Percentiles rank a stretch among this genome's conserved stretches.
phyloP scores from a whole-genome alignment of 1,139 yeast genomes.

The Hemisphaericaspora subhashii region DNA sequence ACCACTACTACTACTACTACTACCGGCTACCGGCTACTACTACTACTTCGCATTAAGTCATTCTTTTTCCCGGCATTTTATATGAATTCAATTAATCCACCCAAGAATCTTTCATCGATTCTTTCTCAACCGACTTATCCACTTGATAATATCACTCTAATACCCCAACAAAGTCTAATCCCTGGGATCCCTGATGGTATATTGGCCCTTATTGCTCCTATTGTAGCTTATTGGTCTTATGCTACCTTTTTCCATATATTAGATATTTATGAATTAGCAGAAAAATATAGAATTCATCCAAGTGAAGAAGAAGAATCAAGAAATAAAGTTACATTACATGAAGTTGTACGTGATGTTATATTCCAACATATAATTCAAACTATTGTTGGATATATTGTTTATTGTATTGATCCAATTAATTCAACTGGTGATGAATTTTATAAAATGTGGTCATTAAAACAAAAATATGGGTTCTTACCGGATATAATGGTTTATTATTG shows the following conservation, averaged over 20 bases:
- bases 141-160: conserved; percentile 8
- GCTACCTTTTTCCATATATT: conserved; percentile 72
- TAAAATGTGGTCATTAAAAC: conserved; percentile 66
- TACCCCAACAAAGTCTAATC: conserved; percentile 12
- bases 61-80: neutral
- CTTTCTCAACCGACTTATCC: conserved; percentile 14
- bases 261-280: conserved; percentile 74
- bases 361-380: conserved; percentile 85
- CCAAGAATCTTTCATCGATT: conserved; percentile 14
- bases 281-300: conserved; percentile 85
- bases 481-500: conserved; percentile 42
- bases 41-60: too few relatives aligned
- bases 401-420: conserved; percentile 59
- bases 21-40: too few relatives aligned
- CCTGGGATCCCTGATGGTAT: conserved; percentile 70
- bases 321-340: conserved; percentile 68
- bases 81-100: conserved; percentile 13
- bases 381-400: conserved; percentile 57
- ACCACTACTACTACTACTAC: too few relatives aligned
- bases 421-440: conserved; percentile 72
- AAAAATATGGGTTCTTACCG: conserved; percentile 41
- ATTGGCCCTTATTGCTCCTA: conserved; percentile 71
- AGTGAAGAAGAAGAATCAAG: conserved; percentile 76
- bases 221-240: conserved; percentile 79
- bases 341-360: conserved; percentile 78